A percentile compares a stretch with the other conserved stretches of the same genome.
Conservation (phyloP, 139 green algal species). For the Marvania coccoides region DNA sequence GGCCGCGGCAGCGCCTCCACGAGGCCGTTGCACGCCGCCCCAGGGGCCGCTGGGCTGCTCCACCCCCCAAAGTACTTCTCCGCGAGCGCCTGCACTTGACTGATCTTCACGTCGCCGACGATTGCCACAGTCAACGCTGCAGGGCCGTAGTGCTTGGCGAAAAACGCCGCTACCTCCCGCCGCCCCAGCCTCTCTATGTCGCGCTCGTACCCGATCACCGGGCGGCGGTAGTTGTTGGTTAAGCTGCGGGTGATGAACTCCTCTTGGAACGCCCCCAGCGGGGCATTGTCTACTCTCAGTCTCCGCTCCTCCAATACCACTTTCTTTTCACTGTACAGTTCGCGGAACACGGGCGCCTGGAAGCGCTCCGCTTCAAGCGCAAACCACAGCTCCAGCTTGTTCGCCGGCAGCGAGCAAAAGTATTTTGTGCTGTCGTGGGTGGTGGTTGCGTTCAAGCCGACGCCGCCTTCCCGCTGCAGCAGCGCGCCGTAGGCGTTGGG, state of each 20-base stretch:
- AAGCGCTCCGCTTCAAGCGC: conserved; percentile 80
- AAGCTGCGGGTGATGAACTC: conserved; percentile 27
- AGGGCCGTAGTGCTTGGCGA: conserved; percentile 56
- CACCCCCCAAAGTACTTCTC: conserved; percentile 71
- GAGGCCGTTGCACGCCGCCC: neutral
- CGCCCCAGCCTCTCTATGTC: conserved; percentile 59
- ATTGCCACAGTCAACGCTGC: conserved; percentile 52
- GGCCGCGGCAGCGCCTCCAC: conserved; percentile 3
- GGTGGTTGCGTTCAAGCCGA: conserved; percentile 86
- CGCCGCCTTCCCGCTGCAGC: conserved; percentile 53
- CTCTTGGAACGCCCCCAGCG: conserved; percentile 57
- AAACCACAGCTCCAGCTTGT: conserved; percentile 83
- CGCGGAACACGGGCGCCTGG: conserved; percentile 60
- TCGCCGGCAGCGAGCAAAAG: conserved; percentile 47
- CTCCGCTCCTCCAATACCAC: conserved; percentile 76
- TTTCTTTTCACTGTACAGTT: conserved; percentile 80
- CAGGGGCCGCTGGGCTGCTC: conserved; percentile 6
- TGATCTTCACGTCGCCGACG: conserved; percentile 42
- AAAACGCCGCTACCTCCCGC: conserved; percentile 49
- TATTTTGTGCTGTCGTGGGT: conserved; percentile 76
- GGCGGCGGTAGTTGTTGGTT: conserved; percentile 66
- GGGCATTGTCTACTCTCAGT: conserved; percentile 70
- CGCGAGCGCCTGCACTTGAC: conserved; percentile 40
- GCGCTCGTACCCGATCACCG: conserved; percentile 65
- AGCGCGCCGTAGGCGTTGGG: conserved; percentile 73